Evolutionary conservation across 192 early-diverging fungal species (phyloP).

Genomic region (Pilaira anomala): DNA sequence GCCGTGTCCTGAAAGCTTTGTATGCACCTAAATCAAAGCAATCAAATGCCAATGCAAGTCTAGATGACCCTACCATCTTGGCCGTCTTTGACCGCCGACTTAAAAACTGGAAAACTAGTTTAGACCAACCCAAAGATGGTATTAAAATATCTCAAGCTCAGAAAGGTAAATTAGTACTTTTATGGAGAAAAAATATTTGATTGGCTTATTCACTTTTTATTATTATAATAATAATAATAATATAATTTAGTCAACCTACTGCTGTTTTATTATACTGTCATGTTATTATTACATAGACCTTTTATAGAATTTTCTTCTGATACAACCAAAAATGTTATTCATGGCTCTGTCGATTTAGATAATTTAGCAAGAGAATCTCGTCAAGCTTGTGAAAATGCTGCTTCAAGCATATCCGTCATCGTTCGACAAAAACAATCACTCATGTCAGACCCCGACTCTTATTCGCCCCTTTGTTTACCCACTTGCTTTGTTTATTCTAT

Average conservation of each 20-base stretch:
- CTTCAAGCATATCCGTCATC: constrained; percentile 13
- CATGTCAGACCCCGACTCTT: constrained; percentile 11
- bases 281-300: constrained; percentile 49
- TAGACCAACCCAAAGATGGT: constrained; percentile 17
- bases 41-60: constrained; percentile 35
- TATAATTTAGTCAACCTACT: constrained; percentile 23
- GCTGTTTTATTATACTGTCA: constrained; percentile 40
- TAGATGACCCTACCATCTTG: constrained; percentile 46
- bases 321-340: background rate
- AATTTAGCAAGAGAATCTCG: constrained; percentile 20
- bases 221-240: background rate
- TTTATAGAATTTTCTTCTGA: constrained; percentile 37
- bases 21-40: constrained; percentile 47
- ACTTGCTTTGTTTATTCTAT: constrained; percentile 25
- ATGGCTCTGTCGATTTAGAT: constrained; percentile 1
- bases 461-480: constrained; percentile 13
- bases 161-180: constrained; percentile 22
- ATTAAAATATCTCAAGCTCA: constrained; percentile 15
- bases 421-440: constrained; percentile 9
- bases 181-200: background rate
- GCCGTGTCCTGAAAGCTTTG: constrained; percentile 44
- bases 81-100: constrained; percentile 37
- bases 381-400: constrained; percentile 18
- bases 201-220: background rate
- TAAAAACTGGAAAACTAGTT: constrained; percentile 24